Base-by-base conservation (phyloP, 306 rosid species). In the Sicyos baderoa region DNA sequence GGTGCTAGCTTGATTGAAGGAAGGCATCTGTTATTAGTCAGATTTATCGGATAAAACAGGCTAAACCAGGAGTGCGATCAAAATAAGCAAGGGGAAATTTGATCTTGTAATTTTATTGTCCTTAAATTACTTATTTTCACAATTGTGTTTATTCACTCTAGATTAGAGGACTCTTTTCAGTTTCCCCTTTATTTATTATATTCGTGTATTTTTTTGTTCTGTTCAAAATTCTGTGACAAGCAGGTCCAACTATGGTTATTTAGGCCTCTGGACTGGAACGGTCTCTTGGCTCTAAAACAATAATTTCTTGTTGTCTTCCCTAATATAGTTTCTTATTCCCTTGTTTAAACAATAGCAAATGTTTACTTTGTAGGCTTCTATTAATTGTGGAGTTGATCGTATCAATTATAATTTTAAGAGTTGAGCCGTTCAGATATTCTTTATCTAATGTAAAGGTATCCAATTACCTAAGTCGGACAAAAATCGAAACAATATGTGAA, bases 301-400 rank as follows among this genome's bases (percentile, higher is more conserved):
- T 19, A 10, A 19, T 17, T 18, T 17, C 9, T 35, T 37, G 54
- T 15, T 44, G 19, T 65, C 35, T 19, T 64, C 54, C 32, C 18
- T 32, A 42, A 27, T n/a, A 11, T 9, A 11, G 8, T 64, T 12
- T 40, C 51, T 21, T 42, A 64, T 44, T 35, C 53, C 17, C 70
- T 44, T 3, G 52, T 63, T 42, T 37, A 14, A 42, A 42, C 18
- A 6, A 27, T 25, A 16, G 42, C 37, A 32, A 32, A 32, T 32
- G 37, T 32, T 32, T 32, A 32, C 54, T 19, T 50, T 2, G 35
- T 52, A 27, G 58, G 57, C 16, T 50, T 57, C 62, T 51, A 32
- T 35, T 58, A 61, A 68, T 75, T 61, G 61, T 1, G 44, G 49
- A 71, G 22, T 68, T 47, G 75, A 72, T 25, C 23, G 56, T 19